These are phyloP conservation scores for Filosporella fistucella DNA, from an alignment of 495 filamentous ascomycete species.

Conservation along the genomic window DNA sequence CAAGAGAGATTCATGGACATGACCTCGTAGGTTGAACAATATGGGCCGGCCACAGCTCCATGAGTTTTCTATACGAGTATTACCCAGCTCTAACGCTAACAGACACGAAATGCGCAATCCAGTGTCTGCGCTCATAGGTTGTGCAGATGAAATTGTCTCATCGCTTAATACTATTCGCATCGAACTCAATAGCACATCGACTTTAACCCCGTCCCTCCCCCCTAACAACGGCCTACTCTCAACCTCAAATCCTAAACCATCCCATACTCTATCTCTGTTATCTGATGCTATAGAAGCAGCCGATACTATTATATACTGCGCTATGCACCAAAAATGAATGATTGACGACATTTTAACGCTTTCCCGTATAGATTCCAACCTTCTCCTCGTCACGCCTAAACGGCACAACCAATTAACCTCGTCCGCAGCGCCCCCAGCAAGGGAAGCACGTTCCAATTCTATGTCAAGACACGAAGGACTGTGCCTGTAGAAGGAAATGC, in stretches of 20 bases:
- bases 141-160: conserved; percentile 33
- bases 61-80: neutral
- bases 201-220: conserved; percentile 27
- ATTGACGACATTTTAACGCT: conserved; percentile 79
- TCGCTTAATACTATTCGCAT: conserved; percentile 57
- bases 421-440: conserved; percentile 60
- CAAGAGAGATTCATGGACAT: conserved; percentile 89
- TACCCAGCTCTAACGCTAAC: neutral
- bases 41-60: neutral
- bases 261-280: conserved; percentile 26
- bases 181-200: conserved; percentile 31
- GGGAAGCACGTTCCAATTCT: conserved; percentile 82
- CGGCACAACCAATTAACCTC: conserved; percentile 61
- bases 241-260: conserved; percentile 21
- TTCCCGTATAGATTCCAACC: conserved; percentile 75
- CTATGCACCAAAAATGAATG: conserved; percentile 72
- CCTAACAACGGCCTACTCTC: neutral
- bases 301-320: conserved; percentile 76
- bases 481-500: neutral
- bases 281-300: conserved; percentile 51
- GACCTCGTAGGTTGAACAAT: conserved; percentile 32
- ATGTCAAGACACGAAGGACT: conserved; percentile 42
- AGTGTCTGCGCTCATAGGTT: conserved; percentile 64
- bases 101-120: conserved; percentile 65
- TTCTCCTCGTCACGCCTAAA: conserved; percentile 73